Evolutionary conservation across 345 rosid genomes (phyloP).

Genomic region (Erucastrum elatum): DNA sequence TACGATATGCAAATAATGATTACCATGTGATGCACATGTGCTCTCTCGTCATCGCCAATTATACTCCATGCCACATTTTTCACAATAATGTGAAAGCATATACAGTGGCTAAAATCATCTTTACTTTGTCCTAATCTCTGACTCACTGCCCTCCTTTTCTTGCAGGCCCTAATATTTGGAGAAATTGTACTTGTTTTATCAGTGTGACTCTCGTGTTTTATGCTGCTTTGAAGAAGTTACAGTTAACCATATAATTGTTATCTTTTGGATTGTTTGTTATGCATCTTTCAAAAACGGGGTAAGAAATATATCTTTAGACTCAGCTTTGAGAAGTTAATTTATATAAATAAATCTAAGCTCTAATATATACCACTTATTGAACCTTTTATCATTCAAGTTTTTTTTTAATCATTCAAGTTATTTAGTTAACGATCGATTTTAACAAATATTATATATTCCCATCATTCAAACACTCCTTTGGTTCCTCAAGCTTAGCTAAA

Average conservation of each 20-base stretch:
- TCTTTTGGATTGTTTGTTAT: neutral
- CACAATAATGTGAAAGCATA: conserved; percentile 1
- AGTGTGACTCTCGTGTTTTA: neutral
- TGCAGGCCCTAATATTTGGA: neutral
- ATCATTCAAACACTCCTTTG: conserved; percentile 51
- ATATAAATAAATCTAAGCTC: neutral
- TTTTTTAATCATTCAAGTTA: neutral
- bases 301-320: neutral
- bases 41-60: conserved; percentile 17
- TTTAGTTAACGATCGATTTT: neutral
- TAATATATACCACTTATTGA: neutral
- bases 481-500: conserved; percentile 84
- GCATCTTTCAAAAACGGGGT: neutral
- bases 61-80: conserved; percentile 4
- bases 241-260: neutral
- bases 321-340: neutral
- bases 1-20: conserved; percentile 30
- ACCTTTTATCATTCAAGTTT: neutral
- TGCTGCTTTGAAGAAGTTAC: neutral
- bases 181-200: neutral
- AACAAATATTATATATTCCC: neutral
- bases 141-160: neutral
- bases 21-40: conserved; percentile 34
- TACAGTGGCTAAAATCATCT: neutral
- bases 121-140: neutral